Evolutionary conservation across 2,329 filamentous ascomycete species (phyloP).

Genomic region (Sarocladium kiliense): DNA sequence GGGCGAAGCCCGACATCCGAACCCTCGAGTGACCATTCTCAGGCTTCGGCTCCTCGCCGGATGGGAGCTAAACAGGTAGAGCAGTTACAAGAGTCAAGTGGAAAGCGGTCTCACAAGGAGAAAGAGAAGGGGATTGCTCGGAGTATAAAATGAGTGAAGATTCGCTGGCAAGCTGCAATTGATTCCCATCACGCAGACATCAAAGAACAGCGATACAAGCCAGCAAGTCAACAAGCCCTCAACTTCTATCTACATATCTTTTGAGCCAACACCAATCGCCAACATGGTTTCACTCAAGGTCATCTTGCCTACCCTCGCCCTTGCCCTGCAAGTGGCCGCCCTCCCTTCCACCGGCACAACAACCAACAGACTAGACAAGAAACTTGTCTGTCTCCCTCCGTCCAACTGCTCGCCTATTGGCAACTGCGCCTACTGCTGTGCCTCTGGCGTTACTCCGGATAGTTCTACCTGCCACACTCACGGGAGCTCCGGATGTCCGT

Average conservation of each 20-base stretch:
- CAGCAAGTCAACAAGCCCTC: too few species aligned
- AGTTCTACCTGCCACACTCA: slow-evolving; percentile 3
- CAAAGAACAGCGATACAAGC: too few species aligned
- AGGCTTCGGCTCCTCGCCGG: neutral
- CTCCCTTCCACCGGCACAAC: neutral
- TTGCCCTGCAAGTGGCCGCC: neutral
- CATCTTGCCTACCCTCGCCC: neutral
- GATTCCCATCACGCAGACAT: too few species aligned
- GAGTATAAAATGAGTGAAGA: neutral
- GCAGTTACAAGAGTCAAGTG: too few species aligned
- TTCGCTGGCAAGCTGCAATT: too few species aligned
- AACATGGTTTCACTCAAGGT: slow-evolving; percentile 1
- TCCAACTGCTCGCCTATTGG: neutral
- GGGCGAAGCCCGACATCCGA: neutral
- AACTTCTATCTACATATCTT: neutral
- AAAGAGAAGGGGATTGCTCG: too few species aligned
- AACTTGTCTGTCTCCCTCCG: neutral
- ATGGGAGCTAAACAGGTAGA: too few species aligned
- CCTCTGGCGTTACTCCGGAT: neutral
- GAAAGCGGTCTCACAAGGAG: too few species aligned
- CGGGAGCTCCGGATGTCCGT: neutral
- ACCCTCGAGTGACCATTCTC: neutral
- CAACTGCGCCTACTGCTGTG: neutral
- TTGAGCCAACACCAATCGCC: neutral
- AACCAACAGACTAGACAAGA: neutral